A percentile compares a stretch with the other conserved stretches of the same genome.
These are phyloP conservation scores for Populus hybrid DNA, from an alignment of 441 rosid genomes.

Conservation along the genomic window DNA sequence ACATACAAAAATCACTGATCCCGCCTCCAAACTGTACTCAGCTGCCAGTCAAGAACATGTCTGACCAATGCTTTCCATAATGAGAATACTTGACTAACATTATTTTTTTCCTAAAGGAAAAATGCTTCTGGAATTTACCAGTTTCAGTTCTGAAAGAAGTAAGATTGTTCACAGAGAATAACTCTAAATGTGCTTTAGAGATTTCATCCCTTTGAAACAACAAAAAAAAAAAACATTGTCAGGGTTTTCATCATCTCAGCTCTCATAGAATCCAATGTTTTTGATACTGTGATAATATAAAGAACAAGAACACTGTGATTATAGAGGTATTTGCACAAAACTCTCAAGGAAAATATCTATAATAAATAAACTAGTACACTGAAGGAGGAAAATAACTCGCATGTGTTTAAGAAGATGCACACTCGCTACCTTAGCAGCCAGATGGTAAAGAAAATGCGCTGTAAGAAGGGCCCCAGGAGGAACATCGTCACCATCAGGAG, in stretches of 20 bases:
- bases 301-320: background rate
- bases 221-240: background rate
- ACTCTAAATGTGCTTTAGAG: background rate
- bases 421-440: constrained; percentile 68
- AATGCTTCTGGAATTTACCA: background rate
- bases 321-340: background rate
- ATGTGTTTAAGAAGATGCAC: constrained; percentile 3
- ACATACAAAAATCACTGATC: constrained; percentile 5
- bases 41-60: constrained; percentile 4
- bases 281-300: background rate
- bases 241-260: background rate
- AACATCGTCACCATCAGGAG: constrained; percentile 68
- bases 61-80: background rate
- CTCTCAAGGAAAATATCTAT: background rate
- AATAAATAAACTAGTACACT: background rate
- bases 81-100: background rate
- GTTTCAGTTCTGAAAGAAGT: background rate
- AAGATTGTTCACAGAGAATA: background rate
- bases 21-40: background rate
- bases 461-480: constrained; percentile 88
- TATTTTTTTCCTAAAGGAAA: background rate
- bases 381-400: background rate
- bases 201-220: background rate
- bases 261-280: background rate
- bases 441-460: constrained; percentile 88